Conservation (phyloP, 1,139 yeast species). For the Taphrina betulina region DNA sequence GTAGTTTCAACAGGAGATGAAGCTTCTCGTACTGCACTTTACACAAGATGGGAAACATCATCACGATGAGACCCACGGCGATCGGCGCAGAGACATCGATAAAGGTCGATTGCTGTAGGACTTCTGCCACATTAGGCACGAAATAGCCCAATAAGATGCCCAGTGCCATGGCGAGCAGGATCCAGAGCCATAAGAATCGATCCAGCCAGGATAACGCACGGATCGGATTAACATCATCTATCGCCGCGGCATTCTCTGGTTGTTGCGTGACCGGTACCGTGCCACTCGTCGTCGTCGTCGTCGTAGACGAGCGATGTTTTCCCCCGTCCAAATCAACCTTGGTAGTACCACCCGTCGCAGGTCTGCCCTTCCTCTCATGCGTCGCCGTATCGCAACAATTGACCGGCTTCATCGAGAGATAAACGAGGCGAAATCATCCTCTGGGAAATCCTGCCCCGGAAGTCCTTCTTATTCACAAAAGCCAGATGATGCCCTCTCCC, state of each 20-base stretch:
- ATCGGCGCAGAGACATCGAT: slow-evolving; percentile 49
- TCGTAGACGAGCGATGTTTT: too few species aligned
- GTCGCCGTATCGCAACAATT: slow-evolving; percentile 13
- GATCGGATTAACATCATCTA: slow-evolving; percentile 26
- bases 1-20: slow-evolving; percentile 41
- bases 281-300: too few species aligned
- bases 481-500: too few species aligned
- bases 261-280: neutral
- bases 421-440: too few species aligned
- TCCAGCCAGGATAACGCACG: slow-evolving; percentile 40
- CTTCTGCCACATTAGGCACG: slow-evolving; percentile 40
- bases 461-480: too few species aligned
- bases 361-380: too few species aligned
- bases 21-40: slow-evolving; percentile 55
- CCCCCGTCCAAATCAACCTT: too few species aligned
- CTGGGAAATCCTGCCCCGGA: too few species aligned
- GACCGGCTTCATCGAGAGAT: too few species aligned
- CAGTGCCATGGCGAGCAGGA: slow-evolving; percentile 42
- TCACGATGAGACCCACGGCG: slow-evolving; percentile 55
- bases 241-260: slow-evolving; percentile 1
- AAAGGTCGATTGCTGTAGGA: slow-evolving; percentile 40
- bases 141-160: slow-evolving; percentile 44
- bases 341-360: too few species aligned
- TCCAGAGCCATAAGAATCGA: slow-evolving; percentile 42
- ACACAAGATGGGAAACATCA: slow-evolving; percentile 62